These are phyloP conservation scores for Apiospora marii DNA, from an alignment of 2,329 filamentous ascomycete species.

Conservation along the genomic window DNA sequence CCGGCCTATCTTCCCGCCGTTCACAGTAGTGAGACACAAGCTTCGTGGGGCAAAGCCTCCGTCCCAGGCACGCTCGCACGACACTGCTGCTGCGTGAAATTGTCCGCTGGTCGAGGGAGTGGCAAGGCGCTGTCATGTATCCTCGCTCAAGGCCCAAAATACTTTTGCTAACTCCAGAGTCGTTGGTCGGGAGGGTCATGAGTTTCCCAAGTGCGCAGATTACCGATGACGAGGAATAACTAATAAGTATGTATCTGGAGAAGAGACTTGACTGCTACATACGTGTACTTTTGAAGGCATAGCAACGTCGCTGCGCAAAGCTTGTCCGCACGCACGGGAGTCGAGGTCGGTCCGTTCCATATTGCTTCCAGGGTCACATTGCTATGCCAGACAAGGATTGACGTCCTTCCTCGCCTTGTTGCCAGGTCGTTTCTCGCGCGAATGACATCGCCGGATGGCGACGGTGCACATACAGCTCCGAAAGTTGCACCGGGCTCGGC, in stretches of 20 bases:
- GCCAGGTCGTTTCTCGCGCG: neutral
- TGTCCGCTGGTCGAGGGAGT: neutral
- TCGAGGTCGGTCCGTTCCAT: neutral
- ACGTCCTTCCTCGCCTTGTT: neutral
- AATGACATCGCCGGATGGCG: neutral
- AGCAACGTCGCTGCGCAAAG: neutral
- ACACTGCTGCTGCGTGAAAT: neutral
- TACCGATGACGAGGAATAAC: neutral
- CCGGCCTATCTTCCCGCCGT: neutral
- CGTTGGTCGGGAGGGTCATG: neutral
- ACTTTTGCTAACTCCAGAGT: neutral
- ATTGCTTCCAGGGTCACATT: neutral
- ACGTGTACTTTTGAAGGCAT: neutral
- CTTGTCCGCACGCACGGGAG: neutral
- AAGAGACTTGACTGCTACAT: neutral
- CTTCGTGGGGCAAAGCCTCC: slow-evolving; percentile 2
- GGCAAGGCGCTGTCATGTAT: neutral
- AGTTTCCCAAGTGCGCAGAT: neutral
- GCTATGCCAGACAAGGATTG: neutral
- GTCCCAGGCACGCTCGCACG: neutral
- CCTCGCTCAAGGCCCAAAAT: neutral
- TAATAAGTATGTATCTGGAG: no score
- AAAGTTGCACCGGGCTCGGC: neutral
- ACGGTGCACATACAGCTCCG: neutral
- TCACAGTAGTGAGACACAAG: slow-evolving; percentile 21